Evolutionary conservation across 2,329 filamentous ascomycete species (phyloP), one percentile per base, ranked within the genome.

Genomic region (Penicillium sp.): DNA sequence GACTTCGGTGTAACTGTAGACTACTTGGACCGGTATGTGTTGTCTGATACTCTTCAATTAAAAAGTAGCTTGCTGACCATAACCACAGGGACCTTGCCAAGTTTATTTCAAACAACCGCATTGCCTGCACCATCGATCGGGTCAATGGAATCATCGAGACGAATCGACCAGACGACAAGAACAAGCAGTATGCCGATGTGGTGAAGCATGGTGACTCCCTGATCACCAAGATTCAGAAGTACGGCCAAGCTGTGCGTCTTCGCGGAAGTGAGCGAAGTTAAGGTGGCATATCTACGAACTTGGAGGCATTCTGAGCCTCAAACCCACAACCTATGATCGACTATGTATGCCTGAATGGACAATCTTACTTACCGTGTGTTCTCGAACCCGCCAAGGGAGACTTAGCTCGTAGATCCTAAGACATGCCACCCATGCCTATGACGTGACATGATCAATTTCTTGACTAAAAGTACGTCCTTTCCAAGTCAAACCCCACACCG

Each of bases 191-290:
- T 73, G 87, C 90, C 62, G 93, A 98, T 63, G 89, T 97, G 33
- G 89, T 98, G 54, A 93, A 93, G 75, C 93, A 97, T 69, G 93
- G 93, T 29, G 93, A 98, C 71, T 87, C 95, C 72, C 79, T 98
- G 56, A 97, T 98, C 69, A 98, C 93, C 51, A 98, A 98, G 79
- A 77, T 98, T 61, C 93, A 98, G 75, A 98, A 98, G 78, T 98
- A 98, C 70, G 93, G 93, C 39, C 93, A 98, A 73, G 87, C 93
- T 2, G 93, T 98, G 57, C 82, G 93, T 65, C 77, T 98, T 72
- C 82, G 93, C 63, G 93, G 93, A 35, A 97, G 91, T 67, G 93
- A 98, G 78, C 82, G 93, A 63, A 88, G 88, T 62, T 95, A 63
- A 41, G 44, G 24, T 31, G 35, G 43, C 42, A 48, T 46, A 26